Evolutionary conservation across 2,329 filamentous ascomycete genomes (phyloP).

Genomic region (Trichophaea hybrida): DNA sequence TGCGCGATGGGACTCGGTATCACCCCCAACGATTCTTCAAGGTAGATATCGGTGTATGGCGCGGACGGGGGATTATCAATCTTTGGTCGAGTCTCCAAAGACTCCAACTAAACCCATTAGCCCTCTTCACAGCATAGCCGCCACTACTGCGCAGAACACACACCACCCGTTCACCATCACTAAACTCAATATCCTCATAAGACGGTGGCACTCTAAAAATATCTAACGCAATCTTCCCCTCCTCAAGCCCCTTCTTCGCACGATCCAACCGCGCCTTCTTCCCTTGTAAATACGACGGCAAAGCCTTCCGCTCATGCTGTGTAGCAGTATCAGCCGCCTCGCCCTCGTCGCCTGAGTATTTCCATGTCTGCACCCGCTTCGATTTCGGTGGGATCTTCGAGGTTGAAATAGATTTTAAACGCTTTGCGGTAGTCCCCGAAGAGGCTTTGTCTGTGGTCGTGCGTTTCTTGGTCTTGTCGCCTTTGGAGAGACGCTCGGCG

Average conservation of each 20-base stretch:
- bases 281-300: constrained; percentile 2
- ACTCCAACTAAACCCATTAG: background rate
- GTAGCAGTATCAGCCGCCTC: constrained; percentile 12
- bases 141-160: constrained; percentile 32
- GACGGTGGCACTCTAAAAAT: constrained; percentile 59
- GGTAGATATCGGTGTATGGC: constrained; percentile 57
- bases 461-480: background rate
- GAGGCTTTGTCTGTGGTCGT: background rate
- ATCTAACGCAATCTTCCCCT: constrained; percentile 40
- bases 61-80: constrained; percentile 49
- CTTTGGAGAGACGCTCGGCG: background rate
- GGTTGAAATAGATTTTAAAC: background rate
- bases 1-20: constrained; percentile 84
- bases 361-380: background rate
- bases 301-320: constrained; percentile 2
- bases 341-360: constrained; percentile 7
- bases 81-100: constrained; percentile 38
- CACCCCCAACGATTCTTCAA: constrained; percentile 60
- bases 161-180: constrained; percentile 50
- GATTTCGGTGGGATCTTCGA: background rate
- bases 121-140: background rate
- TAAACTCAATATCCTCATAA: constrained; percentile 62
- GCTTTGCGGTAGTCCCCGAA: background rate
- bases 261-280: background rate
- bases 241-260: background rate